Percentiles rank a stretch among this genome's conserved stretches.
Conservation (phyloP, 129 eudicot species). For the Escallonia herrerae region DNA sequence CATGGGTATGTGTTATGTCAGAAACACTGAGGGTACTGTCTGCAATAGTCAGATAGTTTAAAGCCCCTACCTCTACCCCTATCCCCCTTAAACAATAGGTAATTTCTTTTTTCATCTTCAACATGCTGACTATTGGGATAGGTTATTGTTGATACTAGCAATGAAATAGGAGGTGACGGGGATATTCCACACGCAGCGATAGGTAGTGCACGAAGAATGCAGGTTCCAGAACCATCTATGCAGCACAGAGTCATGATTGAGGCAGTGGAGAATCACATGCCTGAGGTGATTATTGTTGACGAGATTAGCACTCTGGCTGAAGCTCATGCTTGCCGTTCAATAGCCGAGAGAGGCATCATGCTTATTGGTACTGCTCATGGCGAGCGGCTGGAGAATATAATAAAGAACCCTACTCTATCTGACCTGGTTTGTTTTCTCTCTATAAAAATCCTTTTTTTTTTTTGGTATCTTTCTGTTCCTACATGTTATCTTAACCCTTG, state of each 20-base stretch:
- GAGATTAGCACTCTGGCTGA: constrained; percentile 77
- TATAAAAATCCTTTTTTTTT: neutral
- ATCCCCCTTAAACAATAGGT: too few species aligned
- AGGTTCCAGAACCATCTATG: constrained; percentile 62
- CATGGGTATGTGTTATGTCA: too few species aligned
- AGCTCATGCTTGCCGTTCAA: constrained; percentile 64
- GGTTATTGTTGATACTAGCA: constrained; percentile 83
- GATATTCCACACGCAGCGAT: constrained; percentile 84
- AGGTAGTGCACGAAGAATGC: constrained; percentile 71
- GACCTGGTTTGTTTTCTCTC: constrained; percentile 43
- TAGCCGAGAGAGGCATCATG: constrained; percentile 87
- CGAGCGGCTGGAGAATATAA: constrained; percentile 47
- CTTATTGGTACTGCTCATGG: constrained; percentile 89
- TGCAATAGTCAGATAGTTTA: too few species aligned
- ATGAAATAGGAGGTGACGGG: constrained; percentile 85
- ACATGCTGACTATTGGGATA: constrained; percentile 22
- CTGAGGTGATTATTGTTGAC: constrained; percentile 72
- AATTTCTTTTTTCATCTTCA: too few species aligned
- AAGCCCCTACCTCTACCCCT: too few species aligned
- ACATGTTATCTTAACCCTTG: neutral
- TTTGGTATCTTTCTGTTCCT: neutral
- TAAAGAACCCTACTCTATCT: constrained; percentile 56
- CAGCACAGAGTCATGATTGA: constrained; percentile 76
- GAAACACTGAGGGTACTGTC: too few species aligned
- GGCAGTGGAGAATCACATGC: constrained; percentile 95